Evolutionary conservation across 2,329 filamentous ascomycete species (phyloP).

Genomic region (Colletotrichum limetticola): DNA sequence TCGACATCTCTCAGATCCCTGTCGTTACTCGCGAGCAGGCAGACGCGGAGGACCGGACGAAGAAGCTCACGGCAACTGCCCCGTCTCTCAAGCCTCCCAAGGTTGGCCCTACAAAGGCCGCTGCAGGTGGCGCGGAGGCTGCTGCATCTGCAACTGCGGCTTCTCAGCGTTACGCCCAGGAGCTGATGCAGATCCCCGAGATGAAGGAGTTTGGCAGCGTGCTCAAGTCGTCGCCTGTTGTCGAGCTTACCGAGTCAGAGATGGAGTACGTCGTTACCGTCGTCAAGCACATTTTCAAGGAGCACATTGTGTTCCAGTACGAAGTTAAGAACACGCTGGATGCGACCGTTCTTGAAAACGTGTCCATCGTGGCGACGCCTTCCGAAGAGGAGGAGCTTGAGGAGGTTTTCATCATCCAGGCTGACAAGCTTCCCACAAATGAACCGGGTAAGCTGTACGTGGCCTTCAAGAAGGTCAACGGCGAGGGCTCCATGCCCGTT

Average conservation of each 20-base stretch:
- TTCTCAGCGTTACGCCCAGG: constrained; percentile 89
- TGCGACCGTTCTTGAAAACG: constrained; percentile 89
- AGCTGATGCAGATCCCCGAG: constrained; percentile 89
- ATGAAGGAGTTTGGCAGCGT: constrained; percentile 89
- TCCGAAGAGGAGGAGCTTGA: constrained; percentile 84
- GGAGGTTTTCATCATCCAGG: constrained; percentile 94
- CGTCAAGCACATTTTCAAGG: constrained; percentile 98
- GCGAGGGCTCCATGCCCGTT: constrained; percentile 80
- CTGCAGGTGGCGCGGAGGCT: constrained; percentile 76
- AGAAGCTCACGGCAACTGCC: constrained; percentile 94
- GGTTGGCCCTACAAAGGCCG: constrained; percentile 78
- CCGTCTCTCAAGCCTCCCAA: constrained; percentile 95
- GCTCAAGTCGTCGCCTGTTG: constrained; percentile 87
- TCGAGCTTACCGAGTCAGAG: constrained; percentile 95
- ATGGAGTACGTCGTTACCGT: constrained; percentile 96
- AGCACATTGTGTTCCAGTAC: constrained; percentile 95
- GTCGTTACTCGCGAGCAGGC: constrained; percentile 96
- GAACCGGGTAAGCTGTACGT: constrained; percentile 95
- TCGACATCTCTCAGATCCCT: constrained; percentile 91
- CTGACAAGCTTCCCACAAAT: constrained; percentile 82
- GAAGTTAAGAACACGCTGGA: constrained; percentile 97
- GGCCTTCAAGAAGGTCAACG: constrained; percentile 86
- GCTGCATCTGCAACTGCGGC: constrained; percentile 81
- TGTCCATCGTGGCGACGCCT: constrained; percentile 83
- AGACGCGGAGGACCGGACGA: constrained; percentile 93